phyloP scores from a whole-genome alignment of 2,329 filamentous ascomycete genomes.

The Simplicillium aogashimaense region DNA sequence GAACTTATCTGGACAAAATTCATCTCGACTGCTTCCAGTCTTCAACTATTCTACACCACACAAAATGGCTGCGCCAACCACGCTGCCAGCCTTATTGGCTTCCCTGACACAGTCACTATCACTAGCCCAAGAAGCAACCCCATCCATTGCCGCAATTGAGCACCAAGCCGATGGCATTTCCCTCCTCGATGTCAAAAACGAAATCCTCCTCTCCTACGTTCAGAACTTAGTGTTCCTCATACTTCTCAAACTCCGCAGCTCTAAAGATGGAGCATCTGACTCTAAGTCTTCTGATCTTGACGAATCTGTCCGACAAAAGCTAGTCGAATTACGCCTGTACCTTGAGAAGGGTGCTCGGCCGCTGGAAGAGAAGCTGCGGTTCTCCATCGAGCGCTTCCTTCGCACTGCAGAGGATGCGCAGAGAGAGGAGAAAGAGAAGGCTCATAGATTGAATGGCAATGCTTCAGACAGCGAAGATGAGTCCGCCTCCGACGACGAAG shows the following conservation, averaged over 20 bases:
- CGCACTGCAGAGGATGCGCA: slow-evolving; percentile 72
- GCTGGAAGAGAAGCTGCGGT: slow-evolving; percentile 81
- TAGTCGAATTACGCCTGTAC: slow-evolving; percentile 87
- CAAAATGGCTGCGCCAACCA: slow-evolving; percentile 37
- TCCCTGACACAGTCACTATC: slow-evolving; percentile 49
- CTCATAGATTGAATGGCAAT: slow-evolving; percentile 14
- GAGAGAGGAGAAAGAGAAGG: slow-evolving; percentile 27
- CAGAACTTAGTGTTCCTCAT: slow-evolving; percentile 89
- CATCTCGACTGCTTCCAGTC: slow-evolving; percentile 5
- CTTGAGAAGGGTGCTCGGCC: slow-evolving; percentile 88
- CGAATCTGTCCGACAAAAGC: slow-evolving; percentile 63
- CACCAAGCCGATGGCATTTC: slow-evolving; percentile 84
- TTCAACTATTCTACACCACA: slow-evolving; percentile 12
- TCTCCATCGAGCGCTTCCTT: slow-evolving; percentile 92
- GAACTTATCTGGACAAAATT: slow-evolving; percentile 4
- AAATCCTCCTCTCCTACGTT: slow-evolving; percentile 90
- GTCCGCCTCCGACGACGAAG: slow-evolving; percentile 23
- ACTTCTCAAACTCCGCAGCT: slow-evolving; percentile 65
- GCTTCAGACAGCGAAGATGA: slow-evolving; percentile 20
- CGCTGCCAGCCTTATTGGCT: slow-evolving; percentile 38
- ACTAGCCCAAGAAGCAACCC: slow-evolving; percentile 57
- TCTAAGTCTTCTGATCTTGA: slow-evolving; percentile 35
- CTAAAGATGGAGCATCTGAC: slow-evolving; percentile 14
- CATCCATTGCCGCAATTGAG: slow-evolving; percentile 51
- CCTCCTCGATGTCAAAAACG: slow-evolving; percentile 90